Evolutionary conservation across 352 stramenopile genomes (phyloP).

Genomic region (Peronospora belbahrii): DNA sequence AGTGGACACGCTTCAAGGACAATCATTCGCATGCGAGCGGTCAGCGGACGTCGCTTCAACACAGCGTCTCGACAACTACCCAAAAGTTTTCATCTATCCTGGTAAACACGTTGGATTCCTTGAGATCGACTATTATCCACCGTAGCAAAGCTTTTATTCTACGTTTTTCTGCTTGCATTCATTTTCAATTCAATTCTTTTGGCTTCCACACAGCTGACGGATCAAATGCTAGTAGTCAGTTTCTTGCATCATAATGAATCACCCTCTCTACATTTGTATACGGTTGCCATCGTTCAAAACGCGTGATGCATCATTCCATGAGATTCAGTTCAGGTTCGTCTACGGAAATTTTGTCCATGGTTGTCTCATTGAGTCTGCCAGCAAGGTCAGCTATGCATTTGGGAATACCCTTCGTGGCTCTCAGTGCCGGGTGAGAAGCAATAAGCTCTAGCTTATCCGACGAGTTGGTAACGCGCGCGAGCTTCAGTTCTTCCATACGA

Average conservation of each 20-base stretch:
- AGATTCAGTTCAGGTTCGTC: slow-evolving; percentile 28
- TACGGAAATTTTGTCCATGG: slow-evolving; percentile 58
- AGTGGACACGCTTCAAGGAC: slow-evolving; percentile 32
- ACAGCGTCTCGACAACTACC: slow-evolving; percentile 15
- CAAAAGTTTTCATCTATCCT: slow-evolving; percentile 15
- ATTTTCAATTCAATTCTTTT: too few relatives aligned
- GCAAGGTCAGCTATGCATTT: slow-evolving; percentile 68
- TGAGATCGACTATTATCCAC: slow-evolving; percentile 15
- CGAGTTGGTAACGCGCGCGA: slow-evolving; percentile 19
- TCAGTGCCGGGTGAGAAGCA: slow-evolving; percentile 54
- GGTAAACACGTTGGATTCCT: slow-evolving; percentile 6
- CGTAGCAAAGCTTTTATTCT: too few relatives aligned
- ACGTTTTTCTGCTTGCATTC: slow-evolving; percentile 15
- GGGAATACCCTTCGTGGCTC: slow-evolving; percentile 51
- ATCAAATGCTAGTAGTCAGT: too few relatives aligned
- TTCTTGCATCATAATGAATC: too few relatives aligned
- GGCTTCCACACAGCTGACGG: background rate
- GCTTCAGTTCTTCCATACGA: slow-evolving; percentile 57
- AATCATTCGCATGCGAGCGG: slow-evolving; percentile 11
- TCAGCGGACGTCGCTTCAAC: slow-evolving; percentile 28
- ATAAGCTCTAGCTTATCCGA: slow-evolving; percentile 69
- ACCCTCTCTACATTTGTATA: slow-evolving; percentile 16
- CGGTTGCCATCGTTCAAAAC: too few relatives aligned
- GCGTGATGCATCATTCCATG: slow-evolving; percentile 21
- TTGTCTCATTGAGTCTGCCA: slow-evolving; percentile 52